These are phyloP conservation scores for Clonostachys solani DNA, from an alignment of 2,329 filamentous ascomycete species.

Conservation along the genomic window DNA sequence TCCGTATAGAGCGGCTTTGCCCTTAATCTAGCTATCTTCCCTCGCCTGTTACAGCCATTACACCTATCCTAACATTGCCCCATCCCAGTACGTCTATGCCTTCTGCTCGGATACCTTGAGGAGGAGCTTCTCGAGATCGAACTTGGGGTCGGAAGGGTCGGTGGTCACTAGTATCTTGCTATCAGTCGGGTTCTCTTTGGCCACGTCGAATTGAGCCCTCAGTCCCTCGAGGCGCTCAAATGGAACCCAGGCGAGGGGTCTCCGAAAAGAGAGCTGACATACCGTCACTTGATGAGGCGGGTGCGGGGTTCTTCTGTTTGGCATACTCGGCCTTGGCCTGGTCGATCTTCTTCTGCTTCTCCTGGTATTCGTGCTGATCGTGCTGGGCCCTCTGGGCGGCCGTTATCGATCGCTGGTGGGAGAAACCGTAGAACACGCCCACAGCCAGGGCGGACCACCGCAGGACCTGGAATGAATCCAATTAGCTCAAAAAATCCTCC, in stretches of 20 bases:
- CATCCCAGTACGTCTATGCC: conserved; percentile 27
- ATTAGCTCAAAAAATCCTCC: neutral
- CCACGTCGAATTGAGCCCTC: too few relatives aligned
- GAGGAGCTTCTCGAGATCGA: conserved; percentile 87
- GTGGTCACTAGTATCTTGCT: conserved; percentile 17
- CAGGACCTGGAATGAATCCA: conserved; percentile 64
- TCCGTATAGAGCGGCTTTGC: neutral
- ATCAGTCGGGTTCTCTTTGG: too few relatives aligned
- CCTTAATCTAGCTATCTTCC: conserved; percentile 4
- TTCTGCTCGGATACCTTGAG: conserved; percentile 54
- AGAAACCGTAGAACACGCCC: conserved; percentile 93
- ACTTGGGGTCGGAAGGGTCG: conserved; percentile 81
- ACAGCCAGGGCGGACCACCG: conserved; percentile 92
- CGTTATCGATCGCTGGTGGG: conserved; percentile 81
- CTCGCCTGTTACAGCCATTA: conserved; percentile 18
- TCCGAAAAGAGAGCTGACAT: conserved; percentile 9
- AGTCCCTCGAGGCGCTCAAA: conserved; percentile 1
- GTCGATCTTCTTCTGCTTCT: conserved; percentile 87
- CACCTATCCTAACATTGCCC: neutral
- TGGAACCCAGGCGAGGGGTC: conserved; percentile 8
- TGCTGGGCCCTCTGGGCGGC: conserved; percentile 65
- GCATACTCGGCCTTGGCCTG: conserved; percentile 89
- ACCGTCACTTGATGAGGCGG: conserved; percentile 25
- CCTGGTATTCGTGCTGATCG: conserved; percentile 78
- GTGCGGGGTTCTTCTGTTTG: conserved; percentile 64